Evolutionary conservation across 306 rosid genomes (phyloP).

Genomic region (Comarum palustre): DNA sequence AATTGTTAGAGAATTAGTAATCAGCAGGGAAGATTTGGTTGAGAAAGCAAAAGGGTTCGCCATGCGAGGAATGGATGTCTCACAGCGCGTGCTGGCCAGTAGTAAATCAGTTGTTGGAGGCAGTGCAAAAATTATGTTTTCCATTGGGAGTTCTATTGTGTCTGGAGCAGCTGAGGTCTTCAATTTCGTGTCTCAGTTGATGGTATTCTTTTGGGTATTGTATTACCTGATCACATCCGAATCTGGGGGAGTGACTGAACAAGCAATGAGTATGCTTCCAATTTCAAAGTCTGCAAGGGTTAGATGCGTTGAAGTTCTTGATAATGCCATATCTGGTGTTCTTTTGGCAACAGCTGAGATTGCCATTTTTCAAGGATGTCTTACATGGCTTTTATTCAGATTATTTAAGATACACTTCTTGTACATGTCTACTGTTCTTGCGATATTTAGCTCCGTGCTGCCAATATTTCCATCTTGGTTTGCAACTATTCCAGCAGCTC

Average conservation of each 20-base stretch:
- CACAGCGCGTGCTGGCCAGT: constrained; percentile 63
- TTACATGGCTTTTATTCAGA: constrained; percentile 87
- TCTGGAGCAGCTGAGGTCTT: constrained; percentile 91
- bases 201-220: constrained; percentile 92
- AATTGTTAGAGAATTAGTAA: constrained; percentile 62
- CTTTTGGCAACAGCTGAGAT: constrained; percentile 88
- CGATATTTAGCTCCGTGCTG: constrained; percentile 69
- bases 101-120: constrained; percentile 70
- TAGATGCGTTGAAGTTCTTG: constrained; percentile 88
- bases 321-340: constrained; percentile 85
- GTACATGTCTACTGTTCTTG: constrained; percentile 85
- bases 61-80: constrained; percentile 63
- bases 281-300: constrained; percentile 54
- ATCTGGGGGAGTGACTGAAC: constrained; percentile 97
- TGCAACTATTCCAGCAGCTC: constrained; percentile 77
- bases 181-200: constrained; percentile 77
- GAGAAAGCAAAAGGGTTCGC: constrained; percentile 83
- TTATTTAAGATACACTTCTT: constrained; percentile 75
- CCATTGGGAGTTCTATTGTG: constrained; percentile 69
- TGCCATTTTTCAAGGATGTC: constrained; percentile 82
- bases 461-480: constrained; percentile 83
- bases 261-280: constrained; percentile 80
- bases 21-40: constrained; percentile 74
- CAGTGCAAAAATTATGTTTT: constrained; percentile 54
- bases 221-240: constrained; percentile 86